A percentile compares a stretch with the other conserved stretches of the same genome.
These are phyloP conservation scores for Gossypium thurberi DNA, from an alignment of 345 rosid species.

Conservation along the genomic window DNA sequence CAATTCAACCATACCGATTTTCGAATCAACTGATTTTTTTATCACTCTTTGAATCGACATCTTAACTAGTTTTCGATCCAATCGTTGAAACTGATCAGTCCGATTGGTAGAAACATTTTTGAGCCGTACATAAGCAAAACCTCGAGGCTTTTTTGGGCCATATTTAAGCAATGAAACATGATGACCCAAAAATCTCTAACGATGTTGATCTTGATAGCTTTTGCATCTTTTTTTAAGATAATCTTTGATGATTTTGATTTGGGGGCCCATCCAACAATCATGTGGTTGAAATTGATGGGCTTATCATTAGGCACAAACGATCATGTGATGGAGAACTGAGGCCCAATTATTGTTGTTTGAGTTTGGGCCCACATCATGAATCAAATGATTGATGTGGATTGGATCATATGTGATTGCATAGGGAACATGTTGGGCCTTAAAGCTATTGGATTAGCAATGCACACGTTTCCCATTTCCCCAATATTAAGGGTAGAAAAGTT, in stretches of 20 bases:
- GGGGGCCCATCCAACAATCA: background rate
- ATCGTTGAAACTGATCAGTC: no score
- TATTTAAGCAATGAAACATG: background rate
- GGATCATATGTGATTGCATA: background rate
- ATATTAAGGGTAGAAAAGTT: background rate
- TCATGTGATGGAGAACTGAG: background rate
- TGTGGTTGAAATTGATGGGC: background rate
- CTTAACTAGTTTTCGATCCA: no score
- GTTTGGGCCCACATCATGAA: no score
- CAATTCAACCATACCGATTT: no score
- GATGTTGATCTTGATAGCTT: constrained; percentile 1
- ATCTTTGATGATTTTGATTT: background rate
- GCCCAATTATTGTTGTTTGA: constrained; percentile 10
- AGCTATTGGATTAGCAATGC: background rate
- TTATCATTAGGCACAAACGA: background rate
- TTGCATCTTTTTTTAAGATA: background rate
- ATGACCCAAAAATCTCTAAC: background rate
- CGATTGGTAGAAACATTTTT: background rate
- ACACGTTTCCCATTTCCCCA: background rate
- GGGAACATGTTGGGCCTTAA: constrained; percentile 4
- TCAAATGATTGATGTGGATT: background rate
- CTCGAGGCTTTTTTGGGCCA: background rate
- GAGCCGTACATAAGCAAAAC: background rate
- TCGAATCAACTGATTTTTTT: no score
- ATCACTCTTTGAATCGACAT: no score